Conservation (phyloP, 2,329 filamentous ascomycete species). For the Sarocladium kiliense region DNA sequence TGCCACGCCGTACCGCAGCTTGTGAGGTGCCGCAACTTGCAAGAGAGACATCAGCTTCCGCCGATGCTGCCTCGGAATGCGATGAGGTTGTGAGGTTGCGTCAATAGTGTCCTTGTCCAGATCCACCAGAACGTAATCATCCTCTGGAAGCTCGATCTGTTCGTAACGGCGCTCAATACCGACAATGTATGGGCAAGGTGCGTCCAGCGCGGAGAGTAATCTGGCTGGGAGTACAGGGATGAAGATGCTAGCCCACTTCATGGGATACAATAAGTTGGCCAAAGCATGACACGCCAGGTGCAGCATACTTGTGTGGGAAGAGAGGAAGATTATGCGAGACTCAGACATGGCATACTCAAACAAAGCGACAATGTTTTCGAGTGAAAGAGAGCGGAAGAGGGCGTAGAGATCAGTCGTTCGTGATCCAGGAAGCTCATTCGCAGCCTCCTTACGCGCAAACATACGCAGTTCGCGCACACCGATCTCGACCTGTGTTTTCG, state of each 20-base stretch:
- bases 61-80: slow-evolving; percentile 81
- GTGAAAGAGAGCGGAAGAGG: slow-evolving; percentile 81
- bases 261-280: slow-evolving; percentile 76
- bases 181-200: slow-evolving; percentile 94
- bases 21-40: slow-evolving; percentile 85
- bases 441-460: slow-evolving; percentile 87
- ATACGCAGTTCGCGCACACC: slow-evolving; percentile 83
- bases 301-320: slow-evolving; percentile 93
- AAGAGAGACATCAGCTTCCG: slow-evolving; percentile 84
- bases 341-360: slow-evolving; percentile 93
- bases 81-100: slow-evolving; percentile 69
- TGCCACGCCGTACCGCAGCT: slow-evolving; percentile 77
- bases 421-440: slow-evolving; percentile 88
- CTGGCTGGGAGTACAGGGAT: slow-evolving; percentile 87
- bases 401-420: slow-evolving; percentile 90
- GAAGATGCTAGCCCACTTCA: slow-evolving; percentile 91
- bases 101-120: slow-evolving; percentile 88
- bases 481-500: slow-evolving; percentile 92
- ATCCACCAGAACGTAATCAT: slow-evolving; percentile 94
- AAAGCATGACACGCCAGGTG: slow-evolving; percentile 89
- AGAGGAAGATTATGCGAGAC: slow-evolving; percentile 92
- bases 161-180: slow-evolving; percentile 93
- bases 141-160: slow-evolving; percentile 78
- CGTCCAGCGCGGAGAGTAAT: slow-evolving; percentile 84
- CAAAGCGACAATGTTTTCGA: slow-evolving; percentile 86